Evolutionary conservation across 2,329 filamentous ascomycete species (phyloP), one percentile per base, ranked within the genome.

Genomic region (Trichoderma arundinaceum): DNA sequence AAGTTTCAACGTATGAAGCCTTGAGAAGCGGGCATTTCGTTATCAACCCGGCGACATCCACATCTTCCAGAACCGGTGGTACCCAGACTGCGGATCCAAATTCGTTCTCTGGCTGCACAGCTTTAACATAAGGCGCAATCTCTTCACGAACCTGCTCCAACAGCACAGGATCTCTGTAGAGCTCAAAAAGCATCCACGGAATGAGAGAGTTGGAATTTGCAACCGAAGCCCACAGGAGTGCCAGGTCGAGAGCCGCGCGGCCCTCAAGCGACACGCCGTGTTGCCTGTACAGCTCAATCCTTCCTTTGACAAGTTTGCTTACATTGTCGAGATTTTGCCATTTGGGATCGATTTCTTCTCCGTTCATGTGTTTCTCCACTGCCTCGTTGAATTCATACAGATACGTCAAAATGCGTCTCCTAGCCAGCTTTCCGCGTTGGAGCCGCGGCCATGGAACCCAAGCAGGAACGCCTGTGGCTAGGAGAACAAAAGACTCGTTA

Each of bases 161-260:
- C 3, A 82, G 74, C 10, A 77, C 73, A 0, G 74, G 70, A 22
- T 81, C 78, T 9, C 76, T 74, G 65, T 76, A 77, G 9, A 82
- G 71, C 57, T 82, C 77, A 60, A 77, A 76, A 0, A 82, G 69
- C 68, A 81, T 74, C 80, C 81, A 83, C 6, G 75, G 73, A 3
- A 76, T 72, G 35, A 80, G 71, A 1, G 75, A 73, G 38, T 79
- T 75, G 1, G 78, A 74, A 63, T 79, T 79, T 28, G 76, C 74
- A 57, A 78, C 79, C 35, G 79, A 71, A 22, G 71, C 76, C 80
- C 74, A 82, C 15, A 75, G 73, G 58, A 77, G 71, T 3, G 69
- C 75, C 10, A 80, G 66, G 33, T 80, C 78, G 52, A 71, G 72
- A 1, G 73, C 69, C 3, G 78, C 76, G 2, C 78, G 74, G 2